Evolutionary conservation across 2,329 filamentous ascomycete species (phyloP).

Genomic region (Hypoxylon sp.): DNA sequence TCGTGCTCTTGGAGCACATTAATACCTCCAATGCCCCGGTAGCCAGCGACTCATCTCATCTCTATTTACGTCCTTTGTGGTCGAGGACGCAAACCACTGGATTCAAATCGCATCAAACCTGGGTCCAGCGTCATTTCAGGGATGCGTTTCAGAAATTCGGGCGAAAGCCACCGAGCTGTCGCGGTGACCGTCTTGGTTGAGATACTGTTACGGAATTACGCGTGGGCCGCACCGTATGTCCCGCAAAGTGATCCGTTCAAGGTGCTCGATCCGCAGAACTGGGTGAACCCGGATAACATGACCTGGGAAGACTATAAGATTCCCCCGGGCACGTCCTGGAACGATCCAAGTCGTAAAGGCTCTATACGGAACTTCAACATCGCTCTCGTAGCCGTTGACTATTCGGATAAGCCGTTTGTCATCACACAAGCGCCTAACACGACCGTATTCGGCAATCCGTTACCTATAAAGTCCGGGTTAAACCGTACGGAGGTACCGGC

Average conservation of each 20-base stretch:
- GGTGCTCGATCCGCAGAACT: constrained; percentile 66
- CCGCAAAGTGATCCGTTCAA: constrained; percentile 60
- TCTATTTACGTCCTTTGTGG: constrained; percentile 26
- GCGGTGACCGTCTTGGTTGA: constrained; percentile 40
- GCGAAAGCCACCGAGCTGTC: constrained; percentile 32
- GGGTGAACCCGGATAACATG: constrained; percentile 69
- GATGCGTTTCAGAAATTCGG: constrained; percentile 42
- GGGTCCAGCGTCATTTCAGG: constrained; percentile 21
- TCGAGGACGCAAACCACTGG: constrained; percentile 19
- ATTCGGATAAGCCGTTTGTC: constrained; percentile 64
- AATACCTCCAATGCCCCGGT: constrained; percentile 33
- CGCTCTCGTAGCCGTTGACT: constrained; percentile 68
- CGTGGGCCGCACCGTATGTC: constrained; percentile 41
- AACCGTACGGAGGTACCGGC: constrained; percentile 63
- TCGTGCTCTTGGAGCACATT: constrained; percentile 28
- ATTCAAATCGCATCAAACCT: constrained; percentile 11
- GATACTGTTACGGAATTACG: constrained; percentile 30
- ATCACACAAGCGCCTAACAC: constrained; percentile 63
- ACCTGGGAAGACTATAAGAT: constrained; percentile 65
- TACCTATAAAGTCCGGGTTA: constrained; percentile 59
- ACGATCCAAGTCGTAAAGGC: constrained; percentile 61
- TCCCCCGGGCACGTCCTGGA: constrained; percentile 65
- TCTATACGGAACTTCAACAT: constrained; percentile 69
- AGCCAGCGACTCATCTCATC: constrained; percentile 7
- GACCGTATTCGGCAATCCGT: constrained; percentile 67